phyloP scores from a whole-genome alignment of 1,284 basidiomycete species.

The Hymenochaete sp. region DNA sequence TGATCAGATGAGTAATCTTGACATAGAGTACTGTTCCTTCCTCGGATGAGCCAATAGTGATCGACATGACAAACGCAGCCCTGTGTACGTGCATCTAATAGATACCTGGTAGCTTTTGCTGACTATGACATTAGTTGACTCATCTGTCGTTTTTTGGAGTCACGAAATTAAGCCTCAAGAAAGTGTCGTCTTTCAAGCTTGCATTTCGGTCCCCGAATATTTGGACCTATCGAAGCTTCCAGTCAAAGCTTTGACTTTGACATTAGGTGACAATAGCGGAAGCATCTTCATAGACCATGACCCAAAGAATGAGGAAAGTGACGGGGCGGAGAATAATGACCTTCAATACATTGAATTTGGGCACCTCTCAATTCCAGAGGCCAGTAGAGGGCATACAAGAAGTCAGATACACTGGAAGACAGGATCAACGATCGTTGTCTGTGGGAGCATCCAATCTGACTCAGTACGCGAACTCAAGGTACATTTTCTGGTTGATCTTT shows the following conservation, averaged over 20 bases:
- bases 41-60: conserved; percentile 43
- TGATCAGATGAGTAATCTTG: neutral
- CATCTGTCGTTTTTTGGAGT: conserved; percentile 62
- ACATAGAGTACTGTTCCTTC: conserved; percentile 60
- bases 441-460: conserved; percentile 45
- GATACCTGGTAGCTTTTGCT: conserved; percentile 2
- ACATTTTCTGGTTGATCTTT: conserved; percentile 17
- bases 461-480: conserved; percentile 43
- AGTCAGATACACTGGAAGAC: conserved; percentile 49
- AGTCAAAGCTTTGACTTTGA: conserved; percentile 36
- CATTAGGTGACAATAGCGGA: conserved; percentile 36
- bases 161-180: conserved; percentile 52
- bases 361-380: conserved; percentile 17
- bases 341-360: no score
- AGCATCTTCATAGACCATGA: conserved; percentile 40
- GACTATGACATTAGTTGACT: conserved; percentile 44
- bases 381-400: conserved; percentile 23
- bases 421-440: conserved; percentile 44
- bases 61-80: conserved; percentile 53
- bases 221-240: conserved; percentile 45
- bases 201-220: conserved; percentile 40
- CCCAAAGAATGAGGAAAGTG: conserved; percentile 9
- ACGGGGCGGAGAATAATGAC: conserved; percentile 8
- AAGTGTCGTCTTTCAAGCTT: conserved; percentile 63
- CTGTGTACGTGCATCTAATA: conserved; percentile 45